Percentiles rank a stretch among this genome's conserved stretches.
Conservation (phyloP, 495 filamentous ascomycete species). For the Apodospora peruviana region DNA sequence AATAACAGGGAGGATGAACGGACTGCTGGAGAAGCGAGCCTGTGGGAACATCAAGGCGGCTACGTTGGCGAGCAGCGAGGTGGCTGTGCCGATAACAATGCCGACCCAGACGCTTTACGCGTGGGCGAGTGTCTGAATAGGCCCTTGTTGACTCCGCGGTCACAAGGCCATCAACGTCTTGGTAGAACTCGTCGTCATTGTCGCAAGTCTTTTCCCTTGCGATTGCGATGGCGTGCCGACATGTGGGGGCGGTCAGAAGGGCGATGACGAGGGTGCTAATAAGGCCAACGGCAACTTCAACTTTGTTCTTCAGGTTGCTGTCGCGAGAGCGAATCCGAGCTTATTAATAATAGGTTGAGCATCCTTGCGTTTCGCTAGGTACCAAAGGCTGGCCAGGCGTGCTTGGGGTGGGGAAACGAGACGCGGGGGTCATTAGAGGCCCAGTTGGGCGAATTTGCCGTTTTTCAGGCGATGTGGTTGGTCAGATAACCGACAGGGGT, state of each 20-base stretch:
- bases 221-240: neutral
- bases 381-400: too few species aligned
- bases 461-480: neutral
- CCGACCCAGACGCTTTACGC: conserved; percentile 26
- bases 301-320: too few species aligned
- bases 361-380: too few species aligned
- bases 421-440: too few species aligned
- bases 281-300: too few species aligned
- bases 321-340: too few species aligned
- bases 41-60: conserved; percentile 10
- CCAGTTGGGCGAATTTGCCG: neutral
- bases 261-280: too few species aligned
- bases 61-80: conserved; percentile 19
- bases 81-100: conserved; percentile 28
- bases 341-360: too few species aligned
- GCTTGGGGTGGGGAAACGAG: too few species aligned
- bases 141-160: conserved; percentile 41
- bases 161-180: conserved; percentile 50
- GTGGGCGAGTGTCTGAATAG: conserved; percentile 37
- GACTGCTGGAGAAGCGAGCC: neutral
- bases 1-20: conserved; percentile 1
- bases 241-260: too few species aligned
- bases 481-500: too few species aligned
- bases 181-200: conserved; percentile 22
- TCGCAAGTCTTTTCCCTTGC: neutral